Percentiles rank a stretch among this genome's conserved stretches.
These are phyloP conservation scores for Austropuccinia psidii DNA, from an alignment of 1,284 basidiomycete species.

Conservation along the genomic window DNA sequence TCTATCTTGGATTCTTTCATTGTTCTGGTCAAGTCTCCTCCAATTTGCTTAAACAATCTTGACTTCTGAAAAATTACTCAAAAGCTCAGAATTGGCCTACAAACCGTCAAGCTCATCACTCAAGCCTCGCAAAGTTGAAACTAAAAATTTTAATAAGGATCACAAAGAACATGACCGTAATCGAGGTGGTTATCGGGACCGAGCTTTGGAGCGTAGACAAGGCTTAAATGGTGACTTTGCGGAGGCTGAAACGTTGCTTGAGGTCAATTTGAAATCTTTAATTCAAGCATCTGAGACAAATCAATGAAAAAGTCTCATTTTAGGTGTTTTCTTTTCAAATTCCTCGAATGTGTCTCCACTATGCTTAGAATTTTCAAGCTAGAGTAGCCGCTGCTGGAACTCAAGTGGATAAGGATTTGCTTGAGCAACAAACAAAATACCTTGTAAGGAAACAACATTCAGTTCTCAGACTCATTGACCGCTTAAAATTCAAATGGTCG, in stretches of 20 bases:
- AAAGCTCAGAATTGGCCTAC: not conserved
- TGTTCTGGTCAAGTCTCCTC: not conserved
- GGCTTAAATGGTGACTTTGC: slow-evolving; percentile 35
- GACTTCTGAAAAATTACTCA: too few species aligned
- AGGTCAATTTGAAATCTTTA: slow-evolving; percentile 6
- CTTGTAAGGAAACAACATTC: slow-evolving; percentile 9
- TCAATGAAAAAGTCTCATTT: too few species aligned
- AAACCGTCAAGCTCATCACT: slow-evolving; percentile 18
- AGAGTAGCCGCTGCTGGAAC: slow-evolving; percentile 29
- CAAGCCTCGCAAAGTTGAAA: slow-evolving; percentile 24
- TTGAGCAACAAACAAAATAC: slow-evolving; percentile 37
- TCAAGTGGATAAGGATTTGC: slow-evolving; percentile 31
- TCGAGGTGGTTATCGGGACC: slow-evolving; percentile 30
- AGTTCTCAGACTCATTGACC: not conserved
- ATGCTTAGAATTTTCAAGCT: slow-evolving; percentile 35
- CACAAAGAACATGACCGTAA: not conserved
- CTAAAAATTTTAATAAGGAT: not conserved
- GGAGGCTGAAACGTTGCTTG: slow-evolving; percentile 34
- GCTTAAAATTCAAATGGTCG: not conserved
- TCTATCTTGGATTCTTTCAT: not conserved
- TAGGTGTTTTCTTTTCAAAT: not conserved
- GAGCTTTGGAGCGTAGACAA: slow-evolving; percentile 31
- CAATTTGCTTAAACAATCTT: too few species aligned
- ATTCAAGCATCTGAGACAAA: too few species aligned
- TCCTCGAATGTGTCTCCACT: not conserved